Conservation (phyloP, 2,329 filamentous ascomycete species). For the Cadophora luteo-olivacea region DNA sequence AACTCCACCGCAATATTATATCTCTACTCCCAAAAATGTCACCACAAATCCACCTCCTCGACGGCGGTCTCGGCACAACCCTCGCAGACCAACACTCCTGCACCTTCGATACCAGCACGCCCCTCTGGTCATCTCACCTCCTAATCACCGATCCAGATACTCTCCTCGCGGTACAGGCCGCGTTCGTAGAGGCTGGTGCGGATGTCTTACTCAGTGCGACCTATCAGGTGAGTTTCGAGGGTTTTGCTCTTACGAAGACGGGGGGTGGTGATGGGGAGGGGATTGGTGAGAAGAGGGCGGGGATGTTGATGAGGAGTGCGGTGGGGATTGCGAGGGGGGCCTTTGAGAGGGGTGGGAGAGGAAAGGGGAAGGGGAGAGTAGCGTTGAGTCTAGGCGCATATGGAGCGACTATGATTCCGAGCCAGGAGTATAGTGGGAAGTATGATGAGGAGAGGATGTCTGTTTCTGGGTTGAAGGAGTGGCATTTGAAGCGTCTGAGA, state of each 20-base stretch:
- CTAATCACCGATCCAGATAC: slow-evolving; percentile 52
- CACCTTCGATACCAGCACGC: slow-evolving; percentile 58
- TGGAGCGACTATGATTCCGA: slow-evolving; percentile 69
- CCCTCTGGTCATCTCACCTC: slow-evolving; percentile 73
- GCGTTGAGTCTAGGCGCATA: slow-evolving; percentile 71
- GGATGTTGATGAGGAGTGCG: slow-evolving; percentile 51
- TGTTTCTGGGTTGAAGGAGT: slow-evolving; percentile 54
- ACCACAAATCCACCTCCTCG: slow-evolving; percentile 56
- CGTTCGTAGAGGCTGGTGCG: slow-evolving; percentile 56
- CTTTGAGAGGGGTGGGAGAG: slow-evolving; percentile 37
- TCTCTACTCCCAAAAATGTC: background rate
- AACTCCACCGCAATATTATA: background rate
- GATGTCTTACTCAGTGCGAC: slow-evolving; percentile 72
- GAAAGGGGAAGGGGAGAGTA: slow-evolving; percentile 48
- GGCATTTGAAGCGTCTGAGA: slow-evolving; percentile 62
- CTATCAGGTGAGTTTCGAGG: slow-evolving; percentile 66
- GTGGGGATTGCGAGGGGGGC: slow-evolving; percentile 47
- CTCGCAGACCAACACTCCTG: slow-evolving; percentile 63
- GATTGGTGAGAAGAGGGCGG: slow-evolving; percentile 46
- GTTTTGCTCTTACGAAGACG: slow-evolving; percentile 49
- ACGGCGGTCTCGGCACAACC: slow-evolving; percentile 72
- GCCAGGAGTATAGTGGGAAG: slow-evolving; percentile 67
- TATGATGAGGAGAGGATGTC: slow-evolving; percentile 60
- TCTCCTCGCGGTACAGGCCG: slow-evolving; percentile 30
- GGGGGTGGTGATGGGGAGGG: slow-evolving; percentile 12